Conservation (phyloP, 164 flowering plant species). For the Saururus chinensis region DNA sequence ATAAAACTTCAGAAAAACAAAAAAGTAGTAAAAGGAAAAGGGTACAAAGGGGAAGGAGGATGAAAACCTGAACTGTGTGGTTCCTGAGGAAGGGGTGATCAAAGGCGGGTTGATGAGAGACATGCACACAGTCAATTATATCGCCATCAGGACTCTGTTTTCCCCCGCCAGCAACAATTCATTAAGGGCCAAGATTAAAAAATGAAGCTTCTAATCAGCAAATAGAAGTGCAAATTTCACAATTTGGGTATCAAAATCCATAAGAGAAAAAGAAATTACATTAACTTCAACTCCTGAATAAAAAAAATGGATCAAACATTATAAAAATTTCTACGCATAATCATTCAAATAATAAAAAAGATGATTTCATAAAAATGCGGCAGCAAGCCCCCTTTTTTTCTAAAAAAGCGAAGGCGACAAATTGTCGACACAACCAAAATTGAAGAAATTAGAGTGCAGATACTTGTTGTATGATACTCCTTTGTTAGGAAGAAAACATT, state of each 20-base stretch:
- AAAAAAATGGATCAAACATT: not conserved
- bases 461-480: no score
- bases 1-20: not conserved
- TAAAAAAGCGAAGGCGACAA: no score
- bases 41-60: not conserved
- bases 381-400: no score
- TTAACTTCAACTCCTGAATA: not conserved
- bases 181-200: not conserved
- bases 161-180: not conserved
- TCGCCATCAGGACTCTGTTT: conserved; percentile 97
- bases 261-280: not conserved
- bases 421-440: no score
- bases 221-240: not conserved
- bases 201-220: not conserved
- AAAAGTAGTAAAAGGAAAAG: not conserved
- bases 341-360: no score
- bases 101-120: conserved; percentile 83
- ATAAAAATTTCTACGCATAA: not conserved
- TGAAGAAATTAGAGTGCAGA: no score
- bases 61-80: conserved; percentile 76
- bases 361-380: not conserved
- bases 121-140: conserved; percentile 78
- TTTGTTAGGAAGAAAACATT: no score
- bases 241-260: no score
- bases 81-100: conserved; percentile 91